Percentiles rank a stretch among this genome's conserved stretches.
Conservation (phyloP, 106 monocot genomes). For the Phalaenopsis equestris region DNA sequence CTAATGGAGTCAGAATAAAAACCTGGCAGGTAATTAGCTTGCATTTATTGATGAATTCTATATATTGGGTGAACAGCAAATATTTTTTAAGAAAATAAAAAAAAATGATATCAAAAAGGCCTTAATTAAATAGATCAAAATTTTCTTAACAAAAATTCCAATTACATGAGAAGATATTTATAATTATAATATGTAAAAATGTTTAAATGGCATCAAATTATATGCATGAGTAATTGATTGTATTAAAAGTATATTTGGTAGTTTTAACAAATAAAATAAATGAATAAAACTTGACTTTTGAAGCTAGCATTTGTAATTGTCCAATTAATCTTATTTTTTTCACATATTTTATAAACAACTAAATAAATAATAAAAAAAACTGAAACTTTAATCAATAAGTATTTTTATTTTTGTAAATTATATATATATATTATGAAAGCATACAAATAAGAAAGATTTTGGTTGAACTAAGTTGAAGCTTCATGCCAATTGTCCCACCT, state of each 20-base stretch:
- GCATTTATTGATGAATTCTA: neutral
- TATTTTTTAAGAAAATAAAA: too few relatives aligned
- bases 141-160: too few relatives aligned
- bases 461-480: neutral
- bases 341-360: neutral
- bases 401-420: neutral
- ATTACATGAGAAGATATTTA: too few relatives aligned
- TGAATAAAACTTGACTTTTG: too few relatives aligned
- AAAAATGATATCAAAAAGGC: too few relatives aligned
- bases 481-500: slow-evolving; percentile 1
- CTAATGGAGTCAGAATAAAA: slow-evolving; percentile 81
- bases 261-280: too few relatives aligned
- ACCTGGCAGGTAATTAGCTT: slow-evolving; percentile 70
- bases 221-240: too few relatives aligned
- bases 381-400: neutral
- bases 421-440: neutral
- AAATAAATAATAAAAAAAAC: neutral
- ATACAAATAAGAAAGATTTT: neutral
- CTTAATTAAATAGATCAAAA: too few relatives aligned
- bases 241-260: too few relatives aligned
- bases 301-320: neutral
- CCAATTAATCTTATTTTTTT: neutral
- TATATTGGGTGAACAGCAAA: neutral
- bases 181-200: too few relatives aligned
- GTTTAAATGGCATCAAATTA: too few relatives aligned